Evolutionary conservation across 108 stramenopile species (phyloP).

Genomic region (Stephanodiscus minutulus): DNA sequence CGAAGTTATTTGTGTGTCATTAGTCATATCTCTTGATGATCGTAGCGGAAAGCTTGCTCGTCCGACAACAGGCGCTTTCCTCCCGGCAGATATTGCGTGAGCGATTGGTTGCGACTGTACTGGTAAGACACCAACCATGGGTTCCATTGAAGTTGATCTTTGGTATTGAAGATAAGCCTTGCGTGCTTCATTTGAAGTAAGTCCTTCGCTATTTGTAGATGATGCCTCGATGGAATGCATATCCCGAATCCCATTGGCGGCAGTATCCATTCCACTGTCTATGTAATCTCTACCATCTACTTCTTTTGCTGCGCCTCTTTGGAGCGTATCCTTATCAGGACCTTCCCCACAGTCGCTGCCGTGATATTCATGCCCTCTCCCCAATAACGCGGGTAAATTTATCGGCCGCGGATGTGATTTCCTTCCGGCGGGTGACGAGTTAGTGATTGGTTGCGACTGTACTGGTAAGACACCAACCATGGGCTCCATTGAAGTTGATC

Average conservation of each 20-base stretch:
- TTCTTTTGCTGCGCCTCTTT: no score
- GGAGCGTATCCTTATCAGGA: no score
- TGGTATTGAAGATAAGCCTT: conserved; percentile 3
- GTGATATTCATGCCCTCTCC: no score
- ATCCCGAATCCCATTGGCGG: no score
- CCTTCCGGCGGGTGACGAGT: background rate
- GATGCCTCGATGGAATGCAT: no score
- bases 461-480: conserved; percentile 10
- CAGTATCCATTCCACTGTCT: no score
- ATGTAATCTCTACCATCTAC: no score
- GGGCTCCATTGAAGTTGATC: conserved; percentile 26
- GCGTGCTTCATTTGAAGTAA: no score
- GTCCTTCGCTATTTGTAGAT: no score
- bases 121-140: conserved; percentile 10
- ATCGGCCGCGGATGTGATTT: background rate
- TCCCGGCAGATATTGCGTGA: background rate
- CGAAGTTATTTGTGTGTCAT: background rate
- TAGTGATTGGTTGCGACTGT: background rate
- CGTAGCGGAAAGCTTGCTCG: background rate
- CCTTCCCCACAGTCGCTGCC: no score
- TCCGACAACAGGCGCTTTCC: background rate
- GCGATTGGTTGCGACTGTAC: background rate
- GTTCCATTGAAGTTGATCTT: conserved; percentile 24
- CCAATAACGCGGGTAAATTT: background rate
- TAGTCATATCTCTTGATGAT: conserved; percentile 1